These are phyloP conservation scores for Tinospora cordifolia DNA, from an alignment of 164 flowering plant genomes.

Conservation along the genomic window DNA sequence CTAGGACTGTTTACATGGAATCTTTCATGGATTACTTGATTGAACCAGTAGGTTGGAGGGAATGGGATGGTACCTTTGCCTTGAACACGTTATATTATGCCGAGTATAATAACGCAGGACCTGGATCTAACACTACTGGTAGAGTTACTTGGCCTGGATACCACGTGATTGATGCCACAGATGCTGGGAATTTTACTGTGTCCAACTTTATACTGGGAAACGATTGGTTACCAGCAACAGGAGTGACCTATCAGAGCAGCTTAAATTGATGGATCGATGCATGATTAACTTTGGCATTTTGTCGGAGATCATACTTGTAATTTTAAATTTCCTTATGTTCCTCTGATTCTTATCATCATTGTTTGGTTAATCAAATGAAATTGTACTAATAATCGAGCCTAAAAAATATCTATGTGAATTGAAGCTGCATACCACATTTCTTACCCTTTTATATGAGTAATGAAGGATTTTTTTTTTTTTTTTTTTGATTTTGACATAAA, in stretches of 20 bases:
- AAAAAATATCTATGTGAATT: neutral
- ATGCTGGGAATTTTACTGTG: constrained; percentile 28
- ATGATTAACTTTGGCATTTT: neutral
- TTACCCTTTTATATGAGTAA: too few species aligned
- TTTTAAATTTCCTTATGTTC: neutral
- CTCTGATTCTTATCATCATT: neutral
- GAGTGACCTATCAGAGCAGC: constrained; percentile 25
- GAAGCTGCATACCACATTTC: too few species aligned
- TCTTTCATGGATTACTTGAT: constrained; percentile 23
- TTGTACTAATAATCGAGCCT: neutral
- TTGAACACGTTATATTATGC: constrained; percentile 25
- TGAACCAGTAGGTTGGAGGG: constrained; percentile 26
- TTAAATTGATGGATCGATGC: constrained; percentile 14
- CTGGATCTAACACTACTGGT: constrained; percentile 20
- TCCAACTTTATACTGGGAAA: constrained; percentile 26
- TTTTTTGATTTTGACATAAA: too few species aligned
- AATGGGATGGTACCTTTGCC: constrained; percentile 26
- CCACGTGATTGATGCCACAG: constrained; percentile 16
- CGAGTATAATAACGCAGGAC: constrained; percentile 28
- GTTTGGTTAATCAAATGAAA: neutral
- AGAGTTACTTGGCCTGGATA: constrained; percentile 42
- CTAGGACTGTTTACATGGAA: constrained; percentile 28
- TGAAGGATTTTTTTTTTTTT: too few species aligned
- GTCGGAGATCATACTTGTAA: neutral
- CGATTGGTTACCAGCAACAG: constrained; percentile 30